Evolutionary conservation across 2,329 filamentous ascomycete species (phyloP), one percentile per base, ranked within the genome.

Genomic region (Keithomyces neogunnii): DNA sequence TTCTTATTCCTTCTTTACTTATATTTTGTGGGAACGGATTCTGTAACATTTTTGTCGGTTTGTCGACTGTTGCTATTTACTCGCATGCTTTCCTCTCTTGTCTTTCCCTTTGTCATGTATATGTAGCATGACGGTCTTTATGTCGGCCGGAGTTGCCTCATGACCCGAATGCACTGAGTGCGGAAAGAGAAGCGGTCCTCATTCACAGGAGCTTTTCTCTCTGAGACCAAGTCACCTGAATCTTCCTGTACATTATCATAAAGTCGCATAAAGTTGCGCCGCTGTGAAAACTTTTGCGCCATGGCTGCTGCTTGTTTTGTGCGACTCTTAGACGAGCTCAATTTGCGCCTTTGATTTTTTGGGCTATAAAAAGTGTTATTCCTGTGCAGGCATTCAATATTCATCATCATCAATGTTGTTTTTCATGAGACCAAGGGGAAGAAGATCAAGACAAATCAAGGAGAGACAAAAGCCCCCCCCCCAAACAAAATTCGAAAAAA

Each of bases 201-300:
- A 31, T 11, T 30, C 28, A 32, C 39, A 43, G 33, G 40, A 40
- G 47, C 19, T 36, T 44, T 44, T 42, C 51, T 53, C 39, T 45
- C 32, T 44, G 33, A 47, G 51, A 50, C 47, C 36, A 45, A 52
- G 38, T 49, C 44, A 47, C 43, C 29, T 28, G 49, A 53, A 48
- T 38, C 70, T 68, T 72, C 69, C 69, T 79, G 76, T 79, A 79
- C 73, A 78, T 77, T 79, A 79, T 69, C 66, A 68, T 73, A 62
- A 66, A 72, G 71, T 71, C 66, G 68, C 70, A 62, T 62, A 64
- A 69, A 68, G 60, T 70, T 69, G 71, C 72, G 73, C 62, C 62
- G 58, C 62, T 63, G 60, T 62, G 56, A 54, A 62, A 60, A 65
- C 58, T 57, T 60, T 61, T 63, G 62, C 60, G 64, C 65, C 60